These are phyloP conservation scores for Bipolaris sorokiniana DNA, from an alignment of 2,329 filamentous ascomycete species.

Conservation along the genomic window DNA sequence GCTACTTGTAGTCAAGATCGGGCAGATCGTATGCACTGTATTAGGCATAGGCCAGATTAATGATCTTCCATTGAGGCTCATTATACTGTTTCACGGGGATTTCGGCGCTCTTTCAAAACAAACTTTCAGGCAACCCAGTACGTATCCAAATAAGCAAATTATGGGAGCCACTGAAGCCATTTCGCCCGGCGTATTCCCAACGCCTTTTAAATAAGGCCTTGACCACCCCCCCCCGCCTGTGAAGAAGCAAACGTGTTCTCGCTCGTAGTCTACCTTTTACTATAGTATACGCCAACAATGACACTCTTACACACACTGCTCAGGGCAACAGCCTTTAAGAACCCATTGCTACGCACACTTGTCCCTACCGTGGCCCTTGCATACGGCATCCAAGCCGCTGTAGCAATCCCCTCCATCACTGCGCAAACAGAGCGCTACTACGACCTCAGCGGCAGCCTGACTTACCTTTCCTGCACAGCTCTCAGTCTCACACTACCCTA, in stretches of 20 bases:
- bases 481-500: constrained; percentile 67
- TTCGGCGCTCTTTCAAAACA: no score
- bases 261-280: no score
- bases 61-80: no score
- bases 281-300: constrained; percentile 29
- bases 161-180: no score
- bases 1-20: constrained; percentile 27
- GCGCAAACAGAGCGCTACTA: constrained; percentile 70
- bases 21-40: constrained; percentile 19
- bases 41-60: no score
- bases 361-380: constrained; percentile 67
- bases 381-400: constrained; percentile 67
- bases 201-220: no score
- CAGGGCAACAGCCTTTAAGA: constrained; percentile 65
- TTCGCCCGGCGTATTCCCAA: no score
- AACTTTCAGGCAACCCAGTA: no score
- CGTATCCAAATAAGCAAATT: no score
- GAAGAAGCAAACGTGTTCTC: no score
- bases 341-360: constrained; percentile 66
- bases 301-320: constrained; percentile 58
- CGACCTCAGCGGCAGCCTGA: constrained; percentile 70
- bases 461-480: constrained; percentile 69
- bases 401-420: constrained; percentile 67
- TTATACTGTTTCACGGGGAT: no score
- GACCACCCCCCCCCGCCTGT: no score